These are phyloP conservation scores for Dictyostelium firmibasis DNA, from an alignment of 78 protist species.

Conservation along the genomic window DNA sequence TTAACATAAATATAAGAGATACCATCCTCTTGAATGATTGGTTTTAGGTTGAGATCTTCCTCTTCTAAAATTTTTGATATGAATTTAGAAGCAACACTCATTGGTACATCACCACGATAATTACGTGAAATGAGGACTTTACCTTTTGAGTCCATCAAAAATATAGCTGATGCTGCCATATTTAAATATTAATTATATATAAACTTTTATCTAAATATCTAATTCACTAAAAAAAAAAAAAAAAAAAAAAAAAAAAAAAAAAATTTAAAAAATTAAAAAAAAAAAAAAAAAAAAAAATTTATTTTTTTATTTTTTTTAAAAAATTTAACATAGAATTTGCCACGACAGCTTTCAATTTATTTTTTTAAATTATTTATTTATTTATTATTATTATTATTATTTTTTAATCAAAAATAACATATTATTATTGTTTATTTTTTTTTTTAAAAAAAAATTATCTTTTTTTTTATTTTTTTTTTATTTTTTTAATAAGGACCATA, in stretches of 20 bases:
- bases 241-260: conserved; percentile 1
- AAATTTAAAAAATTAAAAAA: neutral
- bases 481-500: too few species aligned
- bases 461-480: too few species aligned
- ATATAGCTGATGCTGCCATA: conserved; percentile 90
- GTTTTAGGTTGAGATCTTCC: conserved; percentile 88
- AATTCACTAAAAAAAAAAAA: neutral
- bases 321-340: too few species aligned
- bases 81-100: conserved; percentile 81
- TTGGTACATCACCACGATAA: conserved; percentile 93
- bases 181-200: neutral
- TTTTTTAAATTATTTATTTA: too few species aligned
- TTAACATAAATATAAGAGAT: conserved; percentile 93
- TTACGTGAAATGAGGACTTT: conserved; percentile 90
- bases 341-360: too few species aligned
- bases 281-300: too few species aligned
- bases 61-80: conserved; percentile 85
- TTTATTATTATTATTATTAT: too few species aligned
- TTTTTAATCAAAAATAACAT: too few species aligned
- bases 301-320: neutral
- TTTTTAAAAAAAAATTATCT: too few species aligned
- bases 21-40: conserved; percentile 91
- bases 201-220: neutral
- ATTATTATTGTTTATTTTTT: too few species aligned
- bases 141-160: conserved; percentile 91